Evolutionary conservation across 306 rosid species (phyloP), one percentile per base, ranked within the genome.

Genomic region (Fragaria vesca): DNA sequence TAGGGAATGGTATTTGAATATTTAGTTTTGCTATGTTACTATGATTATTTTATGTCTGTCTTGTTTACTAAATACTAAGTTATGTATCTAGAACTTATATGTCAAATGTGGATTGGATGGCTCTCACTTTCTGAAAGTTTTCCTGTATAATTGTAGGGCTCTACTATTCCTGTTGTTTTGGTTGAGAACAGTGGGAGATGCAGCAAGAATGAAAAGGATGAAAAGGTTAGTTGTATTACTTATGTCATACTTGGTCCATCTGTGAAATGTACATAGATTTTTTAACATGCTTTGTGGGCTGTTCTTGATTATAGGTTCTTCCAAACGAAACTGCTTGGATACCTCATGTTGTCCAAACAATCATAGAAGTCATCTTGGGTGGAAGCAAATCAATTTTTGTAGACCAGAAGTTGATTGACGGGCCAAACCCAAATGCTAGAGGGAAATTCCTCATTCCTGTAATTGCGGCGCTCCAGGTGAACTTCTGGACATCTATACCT

Each of bases 131-230:
- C 47, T 61, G 51, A 58, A 66, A 38, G 36, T 67, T 34, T 15
- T 18, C 68, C 32, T 50, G 32, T 74, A 50, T 74, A 15, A 30
- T 74, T 57, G 28, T 76, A 95, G 99, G 97, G 77, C 71, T 75
- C 78, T 43, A 20, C 80, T 2, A 83, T 93, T 84, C 97, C 97
- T 32, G 90, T 91, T 82, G 97, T 91, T 80, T 89, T 93, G 88
- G 93, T 88, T 42, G 99, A 95, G 87, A 95, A 95, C 90, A 93
- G 99, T 75, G 99, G 91, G 54, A 89, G 96, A 84, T 95, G 99
- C 86, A 88, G 85, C 83, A 93, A 89, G 86, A 93, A 93, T 73
- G 97, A 88, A 10, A 81, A 52, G 43, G 97, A 93, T 30, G 99
- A 95, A 82, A 93, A 91, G 99, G 99, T 95, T 63, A 63, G 85